phyloP scores from a whole-genome alignment of 345 rosid genomes.

The Kernera saxatilis region DNA sequence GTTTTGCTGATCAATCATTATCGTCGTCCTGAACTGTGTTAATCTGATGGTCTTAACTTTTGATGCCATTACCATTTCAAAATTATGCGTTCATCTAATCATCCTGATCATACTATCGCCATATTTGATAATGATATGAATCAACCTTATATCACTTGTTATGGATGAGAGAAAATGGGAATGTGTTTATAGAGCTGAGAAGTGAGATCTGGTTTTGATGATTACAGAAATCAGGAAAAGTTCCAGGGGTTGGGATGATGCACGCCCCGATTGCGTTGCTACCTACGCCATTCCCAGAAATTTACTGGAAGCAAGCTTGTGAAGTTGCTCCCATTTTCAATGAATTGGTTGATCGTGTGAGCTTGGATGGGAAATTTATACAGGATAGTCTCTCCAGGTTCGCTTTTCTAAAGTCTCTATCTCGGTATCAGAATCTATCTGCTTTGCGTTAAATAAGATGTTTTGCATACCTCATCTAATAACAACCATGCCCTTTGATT shows the following conservation, averaged over 20 bases:
- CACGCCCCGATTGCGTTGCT: constrained; percentile 87
- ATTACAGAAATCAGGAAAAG: constrained; percentile 70
- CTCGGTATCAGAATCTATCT: no score
- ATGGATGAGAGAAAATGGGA: not conserved
- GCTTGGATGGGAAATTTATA: constrained; percentile 82
- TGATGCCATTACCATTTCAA: not conserved
- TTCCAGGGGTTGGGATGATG: constrained; percentile 91
- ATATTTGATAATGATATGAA: not conserved
- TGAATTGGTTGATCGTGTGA: constrained; percentile 89
- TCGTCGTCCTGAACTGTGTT: not conserved
- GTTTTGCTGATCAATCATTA: not conserved
- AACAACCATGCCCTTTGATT: not conserved
- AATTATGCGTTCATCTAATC: not conserved
- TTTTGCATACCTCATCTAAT: not conserved
- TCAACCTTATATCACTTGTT: not conserved
- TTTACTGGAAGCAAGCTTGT: constrained; percentile 74
- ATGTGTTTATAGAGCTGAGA: not conserved
- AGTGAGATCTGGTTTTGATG: not conserved
- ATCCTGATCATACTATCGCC: not conserved
- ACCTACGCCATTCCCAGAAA: constrained; percentile 68
- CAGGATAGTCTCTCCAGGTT: constrained; percentile 85
- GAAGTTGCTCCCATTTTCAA: constrained; percentile 89
- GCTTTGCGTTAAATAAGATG: not conserved
- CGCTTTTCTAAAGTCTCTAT: not conserved
- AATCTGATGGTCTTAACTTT: not conserved